These are phyloP conservation scores for Thelonectria discophora DNA, from an alignment of 2,329 filamentous ascomycete species.

Conservation along the genomic window DNA sequence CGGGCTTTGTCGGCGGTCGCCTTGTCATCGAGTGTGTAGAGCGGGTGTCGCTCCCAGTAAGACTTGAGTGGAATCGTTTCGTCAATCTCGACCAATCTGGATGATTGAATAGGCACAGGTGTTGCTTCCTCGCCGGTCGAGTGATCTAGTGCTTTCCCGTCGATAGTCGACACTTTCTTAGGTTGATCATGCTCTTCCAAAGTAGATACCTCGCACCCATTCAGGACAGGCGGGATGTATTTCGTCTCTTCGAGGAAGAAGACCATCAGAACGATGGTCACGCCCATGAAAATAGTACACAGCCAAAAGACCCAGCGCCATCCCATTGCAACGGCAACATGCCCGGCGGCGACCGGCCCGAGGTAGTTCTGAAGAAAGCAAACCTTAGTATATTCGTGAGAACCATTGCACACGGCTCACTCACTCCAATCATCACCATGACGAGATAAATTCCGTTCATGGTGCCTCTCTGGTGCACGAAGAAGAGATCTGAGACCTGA, in stretches of 20 bases:
- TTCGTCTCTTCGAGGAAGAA: slow-evolving; percentile 25
- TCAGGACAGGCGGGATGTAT: slow-evolving; percentile 5
- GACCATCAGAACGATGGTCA: slow-evolving; percentile 10
- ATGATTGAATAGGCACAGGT: neutral
- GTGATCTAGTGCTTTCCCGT: neutral
- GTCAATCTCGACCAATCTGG: slow-evolving; percentile 6
- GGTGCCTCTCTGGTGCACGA: slow-evolving; percentile 43
- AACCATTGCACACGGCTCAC: accelerated
- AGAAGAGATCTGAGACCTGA: slow-evolving; percentile 43
- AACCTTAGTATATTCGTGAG: accelerated
- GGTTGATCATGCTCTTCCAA: neutral
- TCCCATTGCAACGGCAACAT: slow-evolving; percentile 24
- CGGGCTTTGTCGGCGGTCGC: neutral
- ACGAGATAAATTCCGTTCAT: slow-evolving; percentile 40
- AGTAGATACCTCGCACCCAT: slow-evolving; percentile 3
- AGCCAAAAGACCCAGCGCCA: slow-evolving; percentile 26
- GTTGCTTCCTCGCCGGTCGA: neutral
- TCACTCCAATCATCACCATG: slow-evolving; percentile 32
- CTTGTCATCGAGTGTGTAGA: slow-evolving; percentile 21
- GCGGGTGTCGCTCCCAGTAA: slow-evolving; percentile 11
- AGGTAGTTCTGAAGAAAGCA: slow-evolving; percentile 25
- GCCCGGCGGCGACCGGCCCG: slow-evolving; percentile 27
- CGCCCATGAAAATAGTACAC: slow-evolving; percentile 19
- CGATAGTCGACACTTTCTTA: neutral
- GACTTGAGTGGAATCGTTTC: slow-evolving; percentile 14